Evolutionary conservation across 1,284 basidiomycete genomes (phyloP).

Genomic region (Rhodotorula mucilaginosa): DNA sequence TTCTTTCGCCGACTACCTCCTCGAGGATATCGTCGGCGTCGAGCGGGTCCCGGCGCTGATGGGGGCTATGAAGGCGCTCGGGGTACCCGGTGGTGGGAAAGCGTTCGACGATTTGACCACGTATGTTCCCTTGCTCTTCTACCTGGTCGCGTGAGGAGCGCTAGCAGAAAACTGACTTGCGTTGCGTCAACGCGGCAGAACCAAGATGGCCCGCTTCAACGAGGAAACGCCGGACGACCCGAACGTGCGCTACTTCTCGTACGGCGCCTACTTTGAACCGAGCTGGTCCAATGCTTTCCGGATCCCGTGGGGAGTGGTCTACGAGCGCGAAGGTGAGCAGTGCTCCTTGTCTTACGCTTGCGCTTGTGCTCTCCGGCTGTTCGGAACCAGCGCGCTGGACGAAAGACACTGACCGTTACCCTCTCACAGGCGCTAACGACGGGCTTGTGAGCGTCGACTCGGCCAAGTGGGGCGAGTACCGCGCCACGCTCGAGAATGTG

Average conservation of each 20-base stretch:
- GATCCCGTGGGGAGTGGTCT: conserved; percentile 70
- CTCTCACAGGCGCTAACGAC: conserved; percentile 60
- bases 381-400: too few species aligned
- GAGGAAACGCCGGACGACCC: conserved; percentile 72
- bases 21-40: conserved; percentile 69
- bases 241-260: conserved; percentile 82
- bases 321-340: conserved; percentile 76
- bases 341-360: background rate
- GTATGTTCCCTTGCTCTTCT: conserved; percentile 1
- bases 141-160: too few species aligned
- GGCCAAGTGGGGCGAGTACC: conserved; percentile 66
- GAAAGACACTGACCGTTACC: too few species aligned
- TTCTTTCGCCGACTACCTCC: conserved; percentile 88
- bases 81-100: conserved; percentile 76
- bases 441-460: conserved; percentile 81
- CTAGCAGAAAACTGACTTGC: background rate
- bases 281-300: conserved; percentile 60
- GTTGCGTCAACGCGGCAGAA: conserved; percentile 38
- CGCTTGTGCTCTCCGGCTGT: too few species aligned
- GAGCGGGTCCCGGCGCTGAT: conserved; percentile 61
- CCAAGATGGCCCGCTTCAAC: conserved; percentile 85
- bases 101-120: conserved; percentile 84
- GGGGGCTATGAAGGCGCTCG: conserved; percentile 65
- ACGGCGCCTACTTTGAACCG: conserved; percentile 85
- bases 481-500: conserved; percentile 79